Conservation (phyloP, 352 stramenopile genomes). For the Phytophthora niederhauseri region DNA sequence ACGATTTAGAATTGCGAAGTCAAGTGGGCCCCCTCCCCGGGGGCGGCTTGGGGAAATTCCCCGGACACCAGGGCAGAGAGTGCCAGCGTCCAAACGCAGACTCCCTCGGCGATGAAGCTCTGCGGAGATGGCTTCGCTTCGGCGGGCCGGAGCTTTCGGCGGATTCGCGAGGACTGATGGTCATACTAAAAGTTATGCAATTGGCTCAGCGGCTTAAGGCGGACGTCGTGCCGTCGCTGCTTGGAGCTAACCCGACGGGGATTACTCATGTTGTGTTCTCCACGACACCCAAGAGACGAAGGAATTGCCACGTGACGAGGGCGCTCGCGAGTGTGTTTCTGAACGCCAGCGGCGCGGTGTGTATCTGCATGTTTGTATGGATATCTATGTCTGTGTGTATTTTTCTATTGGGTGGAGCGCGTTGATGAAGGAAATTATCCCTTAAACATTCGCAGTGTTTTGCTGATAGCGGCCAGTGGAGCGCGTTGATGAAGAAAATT, state of each 20-base stretch:
- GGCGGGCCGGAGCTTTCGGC: conserved; percentile 37
- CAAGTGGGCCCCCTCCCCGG: conserved; percentile 57
- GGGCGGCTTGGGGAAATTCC: conserved; percentile 91
- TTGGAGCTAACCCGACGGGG: conserved; percentile 91
- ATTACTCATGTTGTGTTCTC: conserved; percentile 94
- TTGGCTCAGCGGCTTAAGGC: conserved; percentile 74
- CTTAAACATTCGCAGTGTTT: conserved; percentile 91
- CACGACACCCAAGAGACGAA: conserved; percentile 72
- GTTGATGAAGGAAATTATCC: conserved; percentile 78
- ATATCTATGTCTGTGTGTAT: conserved; percentile 1
- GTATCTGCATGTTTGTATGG: conserved; percentile 15
- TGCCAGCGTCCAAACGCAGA: conserved; percentile 84
- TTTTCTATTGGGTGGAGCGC: conserved; percentile 11
- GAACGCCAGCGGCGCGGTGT: conserved; percentile 29
- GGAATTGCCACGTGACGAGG: conserved; percentile 18
- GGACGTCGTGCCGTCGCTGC: conserved; percentile 69
- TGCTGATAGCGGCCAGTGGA: conserved; percentile 70
- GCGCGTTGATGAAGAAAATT: conserved; percentile 78
- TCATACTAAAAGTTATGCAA: conserved; percentile 94
- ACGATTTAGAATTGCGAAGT: conserved; percentile 94
- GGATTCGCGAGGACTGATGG: conserved; percentile 85
- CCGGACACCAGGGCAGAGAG: conserved; percentile 90
- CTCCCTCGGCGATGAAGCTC: conserved; percentile 71
- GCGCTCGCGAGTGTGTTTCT: conserved; percentile 51
- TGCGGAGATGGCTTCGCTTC: conserved; percentile 48